Conservation (phyloP, 768 basidiomycete species). For the Boletus coccyginus region DNA sequence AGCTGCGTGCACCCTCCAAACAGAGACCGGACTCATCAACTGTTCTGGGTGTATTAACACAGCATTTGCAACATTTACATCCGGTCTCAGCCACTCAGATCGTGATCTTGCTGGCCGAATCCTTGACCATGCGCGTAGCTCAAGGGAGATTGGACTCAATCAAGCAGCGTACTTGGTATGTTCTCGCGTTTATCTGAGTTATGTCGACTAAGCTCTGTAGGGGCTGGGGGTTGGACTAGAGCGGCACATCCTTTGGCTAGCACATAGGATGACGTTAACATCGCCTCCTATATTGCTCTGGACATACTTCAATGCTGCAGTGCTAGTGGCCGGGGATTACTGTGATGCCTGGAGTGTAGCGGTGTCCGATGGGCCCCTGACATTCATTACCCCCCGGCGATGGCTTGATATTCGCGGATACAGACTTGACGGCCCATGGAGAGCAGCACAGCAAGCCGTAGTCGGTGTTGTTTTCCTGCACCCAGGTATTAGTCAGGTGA, state of each 20-base stretch:
- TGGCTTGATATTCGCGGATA: slow-evolving; percentile 75
- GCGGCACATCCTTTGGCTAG: slow-evolving; percentile 30
- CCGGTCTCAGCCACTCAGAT: slow-evolving; percentile 22
- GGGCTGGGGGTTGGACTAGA: slow-evolving; percentile 11
- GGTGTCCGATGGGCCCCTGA: slow-evolving; percentile 43
- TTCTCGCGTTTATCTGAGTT: not conserved
- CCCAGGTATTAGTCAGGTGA: slow-evolving; percentile 73
- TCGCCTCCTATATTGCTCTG: slow-evolving; percentile 60
- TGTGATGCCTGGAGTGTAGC: slow-evolving; percentile 55
- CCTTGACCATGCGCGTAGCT: slow-evolving; percentile 13
- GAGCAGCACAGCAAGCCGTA: slow-evolving; percentile 67
- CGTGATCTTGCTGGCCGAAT: slow-evolving; percentile 15
- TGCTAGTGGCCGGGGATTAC: slow-evolving; percentile 55
- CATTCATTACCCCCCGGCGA: slow-evolving; percentile 60
- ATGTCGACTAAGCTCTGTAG: slow-evolving; percentile 11
- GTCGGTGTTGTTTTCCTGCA: slow-evolving; percentile 63
- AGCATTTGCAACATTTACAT: slow-evolving; percentile 18
- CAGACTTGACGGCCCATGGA: slow-evolving; percentile 63
- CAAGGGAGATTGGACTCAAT: slow-evolving; percentile 24
- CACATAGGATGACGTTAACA: slow-evolving; percentile 44
- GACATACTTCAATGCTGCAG: slow-evolving; percentile 58
- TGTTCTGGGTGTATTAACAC: slow-evolving; percentile 31
- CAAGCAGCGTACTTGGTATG: slow-evolving; percentile 34
- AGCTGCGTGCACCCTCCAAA: slow-evolving; percentile 46
- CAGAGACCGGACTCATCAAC: slow-evolving; percentile 29